These are phyloP conservation scores for Neoarthrinium moseri DNA, from an alignment of 2,329 filamentous ascomycete species.

Conservation along the genomic window DNA sequence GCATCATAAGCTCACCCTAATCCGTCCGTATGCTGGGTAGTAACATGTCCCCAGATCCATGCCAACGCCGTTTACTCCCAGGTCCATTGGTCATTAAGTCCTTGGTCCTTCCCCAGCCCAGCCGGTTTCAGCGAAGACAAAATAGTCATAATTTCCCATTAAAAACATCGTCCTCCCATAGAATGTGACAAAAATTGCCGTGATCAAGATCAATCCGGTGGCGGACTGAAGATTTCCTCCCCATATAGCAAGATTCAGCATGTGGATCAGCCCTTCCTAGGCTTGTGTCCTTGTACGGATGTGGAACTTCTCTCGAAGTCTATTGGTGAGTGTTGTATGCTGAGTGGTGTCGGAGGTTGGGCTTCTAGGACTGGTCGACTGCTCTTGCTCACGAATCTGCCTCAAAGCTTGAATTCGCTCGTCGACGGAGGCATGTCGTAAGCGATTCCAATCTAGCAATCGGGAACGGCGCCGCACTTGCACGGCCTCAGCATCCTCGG, in stretches of 20 bases:
- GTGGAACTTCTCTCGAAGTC: slow-evolving; percentile 52
- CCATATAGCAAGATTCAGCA: too few species aligned
- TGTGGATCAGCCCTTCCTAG: too few species aligned
- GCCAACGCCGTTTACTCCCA: too few species aligned
- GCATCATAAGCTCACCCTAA: neutral
- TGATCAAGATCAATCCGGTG: too few species aligned
- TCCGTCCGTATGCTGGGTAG: neutral
- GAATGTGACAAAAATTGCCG: too few species aligned
- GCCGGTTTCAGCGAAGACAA: too few species aligned
- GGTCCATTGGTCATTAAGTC: too few species aligned
- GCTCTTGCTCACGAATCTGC: slow-evolving; percentile 42
- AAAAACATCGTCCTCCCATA: too few species aligned
- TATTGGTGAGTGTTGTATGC: slow-evolving; percentile 44
- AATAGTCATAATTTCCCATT: too few species aligned
- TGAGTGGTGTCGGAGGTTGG: slow-evolving; percentile 34
- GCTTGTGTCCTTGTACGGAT: slow-evolving; percentile 47
- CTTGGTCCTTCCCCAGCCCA: neutral
- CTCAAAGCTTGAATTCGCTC: slow-evolving; percentile 62
- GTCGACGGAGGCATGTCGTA: slow-evolving; percentile 58
- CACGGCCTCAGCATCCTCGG: slow-evolving; percentile 24
- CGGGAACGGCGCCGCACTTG: slow-evolving; percentile 48
- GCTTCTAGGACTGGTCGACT: slow-evolving; percentile 26
- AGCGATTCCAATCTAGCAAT: slow-evolving; percentile 54
- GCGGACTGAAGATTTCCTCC: too few species aligned
- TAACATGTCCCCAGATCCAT: too few species aligned